A percentile compares a stretch with the other conserved stretches of the same genome.
Evolutionary conservation across 2,329 filamentous ascomycete species (phyloP).

Genomic region (Beauveria sp.): DNA sequence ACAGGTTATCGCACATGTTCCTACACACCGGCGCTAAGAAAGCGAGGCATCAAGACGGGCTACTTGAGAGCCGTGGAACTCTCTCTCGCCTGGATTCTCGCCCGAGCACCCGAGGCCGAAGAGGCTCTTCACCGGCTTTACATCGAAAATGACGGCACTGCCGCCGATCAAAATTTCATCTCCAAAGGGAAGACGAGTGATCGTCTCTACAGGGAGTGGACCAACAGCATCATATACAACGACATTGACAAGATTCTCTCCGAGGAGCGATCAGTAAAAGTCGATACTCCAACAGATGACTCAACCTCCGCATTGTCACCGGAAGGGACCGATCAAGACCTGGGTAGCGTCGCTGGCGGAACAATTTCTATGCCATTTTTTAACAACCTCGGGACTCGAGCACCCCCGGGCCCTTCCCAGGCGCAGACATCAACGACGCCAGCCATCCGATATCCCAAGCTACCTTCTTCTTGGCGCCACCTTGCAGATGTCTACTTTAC

Average conservation of each 20-base stretch:
- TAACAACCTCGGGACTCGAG: background rate
- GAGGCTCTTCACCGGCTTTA: constrained; percentile 48
- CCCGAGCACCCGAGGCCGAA: constrained; percentile 53
- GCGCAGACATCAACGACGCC: background rate
- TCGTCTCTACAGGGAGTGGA: constrained; percentile 54
- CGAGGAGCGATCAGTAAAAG: constrained; percentile 25
- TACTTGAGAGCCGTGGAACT: constrained; percentile 69
- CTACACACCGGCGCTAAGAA: constrained; percentile 67
- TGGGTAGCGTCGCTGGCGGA: background rate
- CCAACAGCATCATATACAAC: constrained; percentile 52
- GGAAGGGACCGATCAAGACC: background rate
- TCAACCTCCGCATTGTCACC: constrained; percentile 19
- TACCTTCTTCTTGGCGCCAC: constrained; percentile 49
- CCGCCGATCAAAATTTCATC: constrained; percentile 36
- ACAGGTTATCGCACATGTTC: constrained; percentile 58
- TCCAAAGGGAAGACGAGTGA: constrained; percentile 48
- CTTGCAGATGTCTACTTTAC: constrained; percentile 67
- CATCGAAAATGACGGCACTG: constrained; percentile 33
- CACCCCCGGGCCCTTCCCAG: background rate
- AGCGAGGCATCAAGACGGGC: constrained; percentile 71
- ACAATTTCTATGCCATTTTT: background rate
- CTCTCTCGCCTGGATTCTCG: constrained; percentile 59
- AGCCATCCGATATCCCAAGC: constrained; percentile 17
- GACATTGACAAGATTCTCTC: constrained; percentile 58
- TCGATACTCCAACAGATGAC: constrained; percentile 29